Evolutionary conservation across 1,139 yeast species (phyloP), one percentile per base, ranked within the genome.

Genomic region (Ogataea hybrid): DNA sequence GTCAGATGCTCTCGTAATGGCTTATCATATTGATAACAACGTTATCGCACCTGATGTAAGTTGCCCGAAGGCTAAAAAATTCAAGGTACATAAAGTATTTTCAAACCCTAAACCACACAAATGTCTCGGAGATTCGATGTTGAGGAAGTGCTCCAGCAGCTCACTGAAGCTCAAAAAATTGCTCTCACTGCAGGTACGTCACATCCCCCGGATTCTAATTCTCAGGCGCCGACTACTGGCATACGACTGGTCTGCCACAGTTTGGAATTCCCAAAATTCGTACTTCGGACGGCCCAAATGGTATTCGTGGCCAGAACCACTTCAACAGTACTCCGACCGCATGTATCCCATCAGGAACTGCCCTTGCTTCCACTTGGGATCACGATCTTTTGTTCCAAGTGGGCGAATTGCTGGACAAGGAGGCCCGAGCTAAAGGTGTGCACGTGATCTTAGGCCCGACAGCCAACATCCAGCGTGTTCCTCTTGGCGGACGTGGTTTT

Each of bases 401-500:
- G 8, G 81, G 81, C 35, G 51, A 59, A 18, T 52, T 74, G 37
- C 68, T 75, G 69, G 79, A 69, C 21, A 50, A 51, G 11, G 81
- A 77, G 51, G 77, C 79, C 21, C 68, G 62, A 43, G 65, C 65
- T 47, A 76, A 76, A 47, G 70, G 71, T 55, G 67, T 68, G 37
- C 71, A 73, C 58, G 68, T 68, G 34, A 67, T 75, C 33, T 64
- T 75, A 43, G 81, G 80, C 5, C 81, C 81, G 12, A 75, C 80
- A 8, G 64, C 69, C 43, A 75, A 75, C 57, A 74, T 73, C 55
- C 80, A 73, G 42, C 66, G 84, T 47, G 70, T 73, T 25, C 84
- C 84, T 9, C 60, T 76, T 29, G 84, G 84, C 21, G 84, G 84
- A 12, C 65, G 84, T 46, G 76, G 77, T 1, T 79, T 78, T 53